Evolutionary conservation across 2,329 filamentous ascomycete species (phyloP).

Genomic region (Ceratocystis papillata): DNA sequence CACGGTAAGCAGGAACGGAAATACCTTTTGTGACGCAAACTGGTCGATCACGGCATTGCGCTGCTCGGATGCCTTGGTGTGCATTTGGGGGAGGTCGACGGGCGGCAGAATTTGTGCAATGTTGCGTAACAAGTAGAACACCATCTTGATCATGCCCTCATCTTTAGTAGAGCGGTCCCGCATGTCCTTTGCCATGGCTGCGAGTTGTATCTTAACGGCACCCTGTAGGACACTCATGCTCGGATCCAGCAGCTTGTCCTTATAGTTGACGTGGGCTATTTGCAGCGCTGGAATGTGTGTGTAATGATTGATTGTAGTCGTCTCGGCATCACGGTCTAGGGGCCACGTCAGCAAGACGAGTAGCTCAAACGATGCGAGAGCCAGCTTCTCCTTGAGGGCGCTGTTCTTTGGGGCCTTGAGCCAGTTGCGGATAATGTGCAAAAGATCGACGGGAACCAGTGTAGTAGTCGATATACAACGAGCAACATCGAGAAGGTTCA

Average conservation of each 20-base stretch:
- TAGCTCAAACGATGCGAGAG: constrained; percentile 78
- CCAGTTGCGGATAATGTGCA: constrained; percentile 81
- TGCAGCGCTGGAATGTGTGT: constrained; percentile 83
- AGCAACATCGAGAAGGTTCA: constrained; percentile 88
- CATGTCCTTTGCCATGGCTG: constrained; percentile 69
- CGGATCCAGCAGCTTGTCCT: constrained; percentile 78
- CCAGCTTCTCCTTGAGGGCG: constrained; percentile 65
- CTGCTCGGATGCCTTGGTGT: constrained; percentile 55
- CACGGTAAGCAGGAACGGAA: constrained; percentile 72
- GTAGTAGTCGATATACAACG: constrained; percentile 87
- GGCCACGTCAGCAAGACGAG: constrained; percentile 93
- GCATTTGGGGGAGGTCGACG: constrained; percentile 68
- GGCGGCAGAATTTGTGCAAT: constrained; percentile 73
- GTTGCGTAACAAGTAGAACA: constrained; percentile 82
- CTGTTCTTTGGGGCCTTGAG: constrained; percentile 60
- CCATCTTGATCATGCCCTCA: constrained; percentile 82
- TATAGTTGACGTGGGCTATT: constrained; percentile 80
- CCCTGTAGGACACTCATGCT: constrained; percentile 66
- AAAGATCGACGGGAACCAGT: constrained; percentile 75
- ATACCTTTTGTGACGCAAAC: constrained; percentile 83
- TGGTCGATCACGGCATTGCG: constrained; percentile 79
- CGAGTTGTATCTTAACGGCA: constrained; percentile 68
- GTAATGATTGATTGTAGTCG: constrained; percentile 87
- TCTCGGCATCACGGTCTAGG: constrained; percentile 63
- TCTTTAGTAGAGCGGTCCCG: constrained; percentile 69